phyloP scores from a whole-genome alignment of 805 yeast genomes.

The Suhomyces faveliae region DNA sequence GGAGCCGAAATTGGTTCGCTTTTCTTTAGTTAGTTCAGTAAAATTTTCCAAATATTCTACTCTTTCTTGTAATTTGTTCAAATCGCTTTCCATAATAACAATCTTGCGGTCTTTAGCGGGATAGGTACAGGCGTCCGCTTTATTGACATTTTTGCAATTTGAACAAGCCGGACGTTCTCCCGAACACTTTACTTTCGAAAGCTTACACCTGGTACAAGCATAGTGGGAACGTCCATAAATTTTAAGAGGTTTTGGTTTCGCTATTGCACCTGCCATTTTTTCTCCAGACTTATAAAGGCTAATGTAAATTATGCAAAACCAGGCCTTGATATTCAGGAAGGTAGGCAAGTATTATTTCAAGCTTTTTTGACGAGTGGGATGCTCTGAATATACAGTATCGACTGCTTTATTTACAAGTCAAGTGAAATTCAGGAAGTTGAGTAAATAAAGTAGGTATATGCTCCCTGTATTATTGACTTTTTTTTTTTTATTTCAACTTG shows the following conservation, averaged over 20 bases:
- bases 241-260: conserved; percentile 30
- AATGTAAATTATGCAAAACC: background rate
- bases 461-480: background rate
- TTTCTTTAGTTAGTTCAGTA: background rate
- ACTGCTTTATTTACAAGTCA: background rate
- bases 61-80: conserved; percentile 32
- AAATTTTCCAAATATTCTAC: conserved; percentile 28
- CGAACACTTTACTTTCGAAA: conserved; percentile 40
- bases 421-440: background rate
- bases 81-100: conserved; percentile 43
- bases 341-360: background rate
- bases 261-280: conserved; percentile 6
- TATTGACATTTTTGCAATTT: conserved; percentile 35
- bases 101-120: conserved; percentile 41
- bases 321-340: background rate
- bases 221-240: conserved; percentile 43
- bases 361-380: background rate
- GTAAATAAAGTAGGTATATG: background rate
- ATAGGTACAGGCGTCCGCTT: conserved; percentile 32
- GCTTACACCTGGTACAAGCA: conserved; percentile 43
- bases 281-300: background rate
- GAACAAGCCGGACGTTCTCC: conserved; percentile 43
- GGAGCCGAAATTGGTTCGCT: background rate
- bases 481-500: background rate
- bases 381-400: background rate